Base-by-base conservation (phyloP, 164 flowering plant genomes). In the Tetracentron sinense region DNA sequence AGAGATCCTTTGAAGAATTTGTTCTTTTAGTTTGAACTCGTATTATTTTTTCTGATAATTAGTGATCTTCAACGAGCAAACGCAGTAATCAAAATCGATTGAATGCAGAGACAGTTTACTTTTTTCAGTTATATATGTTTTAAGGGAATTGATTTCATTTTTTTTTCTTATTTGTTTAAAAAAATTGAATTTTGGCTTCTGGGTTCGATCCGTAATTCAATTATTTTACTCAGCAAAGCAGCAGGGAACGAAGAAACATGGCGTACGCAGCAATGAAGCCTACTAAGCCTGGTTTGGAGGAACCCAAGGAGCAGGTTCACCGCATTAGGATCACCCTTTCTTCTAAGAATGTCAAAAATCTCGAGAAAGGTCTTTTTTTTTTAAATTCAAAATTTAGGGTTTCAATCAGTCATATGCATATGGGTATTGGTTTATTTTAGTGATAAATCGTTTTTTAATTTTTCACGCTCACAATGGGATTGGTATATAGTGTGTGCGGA, bases 321-420 rank as follows among this genome's bases (percentile, higher is more conserved):
- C 85, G 83, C 73, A 86, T 89, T 69, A 78, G 96, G 61, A 89
- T 89, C 77, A 89, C 96, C 16, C 83, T 88, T 1, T 86, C 95
- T 52, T 88, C 92, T 27, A 88, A 86, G 69, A 78, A 85, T 60
- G 90, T 86, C 21, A 86, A 89, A 63, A 89, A 89, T 54, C 90
- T 89, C 49, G 96, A 89, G 70, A 89, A 89, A 74, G 91, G 91
- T 62, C 44, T 54, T 25, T 63, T 51, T 29, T 44, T 23, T 49
- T 23, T 66, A 17, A 23, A 3, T 48, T 35, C 31, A 17, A 16
- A 7, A 0, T 56, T 28, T 53, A 22, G 25, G 1, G 62, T 28
- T 50, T 56, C 15, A 29, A 29, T 27, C 31, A 6, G 23, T 44
- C 33, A 42, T 17, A 14, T 33, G 12, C 23, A 27, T 30, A 22